Evolutionary conservation across 331 rosid genomes (phyloP).

Genomic region (Malus hybrid): DNA sequence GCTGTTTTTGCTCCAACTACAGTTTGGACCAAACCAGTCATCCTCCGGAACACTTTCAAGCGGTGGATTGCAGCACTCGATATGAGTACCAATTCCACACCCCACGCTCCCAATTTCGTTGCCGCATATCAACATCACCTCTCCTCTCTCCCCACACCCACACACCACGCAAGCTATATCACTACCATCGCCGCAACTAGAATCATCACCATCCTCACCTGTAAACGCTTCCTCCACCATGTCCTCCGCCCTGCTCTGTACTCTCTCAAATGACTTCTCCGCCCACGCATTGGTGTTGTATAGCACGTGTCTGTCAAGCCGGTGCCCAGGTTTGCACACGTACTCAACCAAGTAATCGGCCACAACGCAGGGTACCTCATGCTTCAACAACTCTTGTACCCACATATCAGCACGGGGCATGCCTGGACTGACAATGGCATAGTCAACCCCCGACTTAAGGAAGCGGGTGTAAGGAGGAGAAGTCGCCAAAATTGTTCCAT

Average conservation of each 20-base stretch:
- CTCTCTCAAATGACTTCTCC: conserved; percentile 48
- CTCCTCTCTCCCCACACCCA: conserved; percentile 64
- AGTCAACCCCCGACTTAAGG: conserved; percentile 56
- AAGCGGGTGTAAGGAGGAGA: conserved; percentile 88
- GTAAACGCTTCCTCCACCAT: conserved; percentile 19
- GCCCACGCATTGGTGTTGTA: conserved; percentile 69
- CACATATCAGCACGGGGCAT: conserved; percentile 74
- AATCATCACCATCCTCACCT: conserved; percentile 12
- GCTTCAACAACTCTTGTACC: conserved; percentile 86
- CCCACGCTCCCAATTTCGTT: conserved; percentile 69
- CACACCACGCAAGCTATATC: conserved; percentile 64
- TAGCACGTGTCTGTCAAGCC: conserved; percentile 68
- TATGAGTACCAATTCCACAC: conserved; percentile 75
- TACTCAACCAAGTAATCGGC: conserved; percentile 92
- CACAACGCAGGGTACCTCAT: conserved; percentile 75
- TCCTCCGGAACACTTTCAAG: conserved; percentile 55
- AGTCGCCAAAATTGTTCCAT: conserved; percentile 84
- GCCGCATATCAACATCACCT: conserved; percentile 86
- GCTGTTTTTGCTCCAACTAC: conserved; percentile 31
- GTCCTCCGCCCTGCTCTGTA: conserved; percentile 56
- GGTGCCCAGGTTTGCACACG: conserved; percentile 79
- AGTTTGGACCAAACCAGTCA: conserved; percentile 81
- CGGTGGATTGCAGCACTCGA: conserved; percentile 88
- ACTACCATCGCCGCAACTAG: background rate
- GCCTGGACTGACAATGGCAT: conserved; percentile 70